Evolutionary conservation across 306 rosid genomes (phyloP), one percentile per base, ranked within the genome.

Genomic region (Vigna mungo): DNA sequence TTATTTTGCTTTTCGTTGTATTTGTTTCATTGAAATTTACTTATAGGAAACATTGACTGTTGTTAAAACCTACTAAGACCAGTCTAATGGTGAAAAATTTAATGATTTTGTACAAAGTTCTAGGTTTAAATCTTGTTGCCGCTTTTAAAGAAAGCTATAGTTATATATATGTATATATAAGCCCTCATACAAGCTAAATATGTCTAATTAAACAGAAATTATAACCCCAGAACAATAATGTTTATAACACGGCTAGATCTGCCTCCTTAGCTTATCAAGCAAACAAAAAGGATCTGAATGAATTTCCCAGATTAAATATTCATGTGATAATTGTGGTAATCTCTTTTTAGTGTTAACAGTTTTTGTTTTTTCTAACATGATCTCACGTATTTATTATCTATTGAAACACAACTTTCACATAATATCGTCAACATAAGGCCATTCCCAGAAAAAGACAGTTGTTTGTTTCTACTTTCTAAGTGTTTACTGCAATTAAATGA

Each of bases 201-300:
- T 53, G 47, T 16, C 14, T 25, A 76, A 51, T 49, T 63, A 1
- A 51, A 51, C 64, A 61, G 17, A 79, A 71, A 49, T 37, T 16
- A 43, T 32, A 68, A 13, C 14, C 25, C 76, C 56, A 41, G 68
- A 68, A 68, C 44, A 53, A 48, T 17, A 47, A 47, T 6, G 1
- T 47, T 11, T 17, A 58, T 27, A 47, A 32, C 18, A 44, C 4
- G 13, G 36, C 1, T 12, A 17, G 17, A 60, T 2, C 36, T 3
- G 36, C 36, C 0, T 34, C 0, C 36, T 62, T 14, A 39, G 10
- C 43, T 49, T 51, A 56, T n/a, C 61, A 65, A 76, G 43, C 74
- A 41, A 79, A 23, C 2, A 47, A 53, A n/a, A 58, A 21, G 15
- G 15, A 54, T 20, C 7, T 2, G 0, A 9, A 10, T 20, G 32